Evolutionary conservation across 2,329 filamentous ascomycete genomes (phyloP).

Genomic region (Plectosphaerella cucumerina): DNA sequence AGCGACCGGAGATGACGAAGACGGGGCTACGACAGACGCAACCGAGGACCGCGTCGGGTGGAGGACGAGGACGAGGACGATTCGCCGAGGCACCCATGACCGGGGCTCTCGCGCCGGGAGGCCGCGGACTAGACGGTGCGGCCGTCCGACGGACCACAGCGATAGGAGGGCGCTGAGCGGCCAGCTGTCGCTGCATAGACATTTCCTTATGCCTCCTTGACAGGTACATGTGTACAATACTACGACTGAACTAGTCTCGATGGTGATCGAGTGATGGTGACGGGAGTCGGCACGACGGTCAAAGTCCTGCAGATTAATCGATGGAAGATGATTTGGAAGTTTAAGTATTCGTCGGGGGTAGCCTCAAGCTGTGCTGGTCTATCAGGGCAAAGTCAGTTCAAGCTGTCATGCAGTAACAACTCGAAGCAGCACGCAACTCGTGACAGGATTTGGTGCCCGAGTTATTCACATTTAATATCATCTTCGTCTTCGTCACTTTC

Average conservation of each 20-base stretch:
- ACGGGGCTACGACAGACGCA: conserved; percentile 12
- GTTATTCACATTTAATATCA: too few species aligned
- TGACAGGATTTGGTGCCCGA: too few species aligned
- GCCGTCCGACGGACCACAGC: conserved; percentile 12
- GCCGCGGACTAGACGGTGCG: conserved; percentile 1
- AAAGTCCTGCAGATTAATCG: too few species aligned
- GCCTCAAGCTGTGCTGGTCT: too few species aligned
- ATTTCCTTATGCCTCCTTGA: conserved; percentile 40
- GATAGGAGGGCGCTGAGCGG: conserved; percentile 31
- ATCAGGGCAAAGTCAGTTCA: too few species aligned
- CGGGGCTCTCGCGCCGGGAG: background rate
- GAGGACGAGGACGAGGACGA: conserved; percentile 7
- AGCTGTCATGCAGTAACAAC: too few species aligned
- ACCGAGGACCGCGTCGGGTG: conserved; percentile 3
- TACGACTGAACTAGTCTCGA: conserved; percentile 22
- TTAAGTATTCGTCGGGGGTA: too few species aligned
- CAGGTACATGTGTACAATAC: conserved; percentile 51
- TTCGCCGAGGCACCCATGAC: background rate
- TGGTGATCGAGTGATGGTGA: too few species aligned
- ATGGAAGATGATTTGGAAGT: too few species aligned
- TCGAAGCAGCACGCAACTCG: too few species aligned
- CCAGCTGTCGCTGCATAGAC: conserved; percentile 43
- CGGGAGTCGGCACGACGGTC: too few species aligned
- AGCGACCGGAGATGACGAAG: background rate
- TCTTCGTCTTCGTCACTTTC: too few species aligned